A percentile compares a stretch with the other conserved stretches of the same genome.
Conservation (phyloP, 202 grass and related monocot species). For the Panicum virgatum region DNA sequence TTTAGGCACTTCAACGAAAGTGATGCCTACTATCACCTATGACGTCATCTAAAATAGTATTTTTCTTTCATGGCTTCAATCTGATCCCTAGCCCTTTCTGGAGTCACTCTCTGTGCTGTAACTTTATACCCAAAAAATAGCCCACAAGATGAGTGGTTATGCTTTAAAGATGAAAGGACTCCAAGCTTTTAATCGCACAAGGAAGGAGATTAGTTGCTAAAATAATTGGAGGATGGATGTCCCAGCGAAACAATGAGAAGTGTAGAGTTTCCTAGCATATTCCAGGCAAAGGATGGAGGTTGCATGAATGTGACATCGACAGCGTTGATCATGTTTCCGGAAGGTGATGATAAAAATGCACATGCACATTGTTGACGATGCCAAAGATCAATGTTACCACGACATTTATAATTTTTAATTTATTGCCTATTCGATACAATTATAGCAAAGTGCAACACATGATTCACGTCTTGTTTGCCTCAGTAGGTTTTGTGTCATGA, state of each 20-base stretch:
- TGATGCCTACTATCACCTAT: background rate
- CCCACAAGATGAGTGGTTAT: background rate
- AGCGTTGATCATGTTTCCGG: background rate
- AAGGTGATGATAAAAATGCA: background rate
- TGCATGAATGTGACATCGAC: background rate
- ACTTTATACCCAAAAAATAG: background rate
- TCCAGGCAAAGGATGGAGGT: background rate
- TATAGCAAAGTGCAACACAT: background rate
- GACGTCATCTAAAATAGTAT: background rate
- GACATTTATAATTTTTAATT: background rate
- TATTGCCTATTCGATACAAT: background rate
- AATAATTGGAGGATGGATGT: background rate
- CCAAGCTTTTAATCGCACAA: background rate
- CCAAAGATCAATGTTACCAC: background rate
- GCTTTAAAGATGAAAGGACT: background rate
- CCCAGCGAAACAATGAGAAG: background rate
- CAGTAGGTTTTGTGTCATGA: background rate
- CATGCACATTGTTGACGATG: background rate
- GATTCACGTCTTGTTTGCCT: background rate
- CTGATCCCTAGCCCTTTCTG: background rate
- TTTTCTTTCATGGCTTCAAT: background rate
- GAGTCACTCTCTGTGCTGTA: conserved; percentile 8
- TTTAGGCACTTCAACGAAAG: conserved; percentile 11
- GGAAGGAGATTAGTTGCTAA: background rate
- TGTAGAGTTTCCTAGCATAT: background rate